Conservation (phyloP, 768 basidiomycete genomes). For the Glaciozyma martinii region DNA sequence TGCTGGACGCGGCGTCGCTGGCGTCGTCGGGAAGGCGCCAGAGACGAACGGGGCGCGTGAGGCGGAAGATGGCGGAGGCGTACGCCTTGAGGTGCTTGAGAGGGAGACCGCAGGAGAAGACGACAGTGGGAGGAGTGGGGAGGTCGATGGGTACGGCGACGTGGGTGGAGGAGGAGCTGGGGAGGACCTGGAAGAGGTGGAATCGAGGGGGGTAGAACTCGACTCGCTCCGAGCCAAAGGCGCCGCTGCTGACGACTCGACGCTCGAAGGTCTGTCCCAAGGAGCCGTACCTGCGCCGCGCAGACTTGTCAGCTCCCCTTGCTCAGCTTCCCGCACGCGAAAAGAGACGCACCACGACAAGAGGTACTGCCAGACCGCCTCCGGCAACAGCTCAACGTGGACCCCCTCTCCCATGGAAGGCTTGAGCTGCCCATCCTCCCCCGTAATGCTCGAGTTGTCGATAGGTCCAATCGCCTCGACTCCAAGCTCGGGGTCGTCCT, state of each 20-base stretch:
- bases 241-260: conserved; percentile 53
- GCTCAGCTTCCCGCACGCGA: not conserved
- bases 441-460: conserved; percentile 62
- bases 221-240: conserved; percentile 50
- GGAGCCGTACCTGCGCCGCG: conserved; percentile 57
- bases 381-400: conserved; percentile 66
- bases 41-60: conserved; percentile 43
- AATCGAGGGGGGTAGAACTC: conserved; percentile 66
- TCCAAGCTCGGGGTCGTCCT: conserved; percentile 50
- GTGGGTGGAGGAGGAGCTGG: conserved; percentile 36
- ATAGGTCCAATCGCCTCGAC: conserved; percentile 49
- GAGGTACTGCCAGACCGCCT: conserved; percentile 60
- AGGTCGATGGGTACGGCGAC: conserved; percentile 35
- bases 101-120: conserved; percentile 50
- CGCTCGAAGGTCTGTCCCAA: conserved; percentile 54
- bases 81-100: conserved; percentile 42
- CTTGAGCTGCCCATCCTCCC: conserved; percentile 45
- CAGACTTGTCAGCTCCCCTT: not conserved
- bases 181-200: conserved; percentile 49
- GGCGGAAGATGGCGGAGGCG: conserved; percentile 28
- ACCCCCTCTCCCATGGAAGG: conserved; percentile 51
- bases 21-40: conserved; percentile 49
- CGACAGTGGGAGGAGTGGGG: conserved; percentile 38
- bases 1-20: conserved; percentile 34
- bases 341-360: conserved; percentile 53